Evolutionary conservation across 495 filamentous ascomycete genomes (phyloP).

Genomic region (Hyaloscypha hepaticicola): DNA sequence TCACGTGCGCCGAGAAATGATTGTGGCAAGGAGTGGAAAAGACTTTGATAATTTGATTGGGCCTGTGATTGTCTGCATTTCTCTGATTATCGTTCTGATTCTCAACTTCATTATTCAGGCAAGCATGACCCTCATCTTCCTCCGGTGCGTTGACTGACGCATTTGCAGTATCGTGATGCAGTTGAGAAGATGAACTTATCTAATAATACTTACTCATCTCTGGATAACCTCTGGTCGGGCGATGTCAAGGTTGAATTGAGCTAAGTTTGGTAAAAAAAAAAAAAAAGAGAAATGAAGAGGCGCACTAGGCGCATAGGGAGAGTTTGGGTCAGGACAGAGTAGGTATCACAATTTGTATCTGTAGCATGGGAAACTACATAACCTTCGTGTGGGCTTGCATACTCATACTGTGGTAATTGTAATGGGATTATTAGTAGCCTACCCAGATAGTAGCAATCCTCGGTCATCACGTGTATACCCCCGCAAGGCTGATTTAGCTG

Average conservation of each 20-base stretch:
- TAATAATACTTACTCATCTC: slow-evolving; percentile 5
- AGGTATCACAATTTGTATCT: background rate
- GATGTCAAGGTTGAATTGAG: background rate
- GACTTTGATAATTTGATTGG: slow-evolving; percentile 89
- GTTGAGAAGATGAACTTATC: slow-evolving; percentile 6
- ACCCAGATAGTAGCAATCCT: background rate
- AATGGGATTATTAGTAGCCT: no score
- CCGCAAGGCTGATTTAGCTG: background rate
- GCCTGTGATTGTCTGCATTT: slow-evolving; percentile 78
- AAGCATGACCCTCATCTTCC: slow-evolving; percentile 18
- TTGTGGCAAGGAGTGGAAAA: slow-evolving; percentile 77
- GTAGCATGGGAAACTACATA: background rate
- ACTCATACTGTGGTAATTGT: background rate
- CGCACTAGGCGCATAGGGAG: background rate
- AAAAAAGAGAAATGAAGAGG: no score
- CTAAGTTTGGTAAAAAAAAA: background rate
- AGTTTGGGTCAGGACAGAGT: background rate
- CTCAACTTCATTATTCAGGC: slow-evolving; percentile 88
- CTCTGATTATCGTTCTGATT: slow-evolving; percentile 73
- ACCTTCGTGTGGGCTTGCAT: background rate
- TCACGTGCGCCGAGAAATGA: slow-evolving; percentile 70
- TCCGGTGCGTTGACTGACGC: slow-evolving; percentile 5
- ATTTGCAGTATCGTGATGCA: slow-evolving; percentile 23
- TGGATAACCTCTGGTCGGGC: background rate
- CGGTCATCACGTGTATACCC: background rate